A percentile compares a stretch with the other conserved stretches of the same genome.
Evolutionary conservation across 1,284 basidiomycete species (phyloP).

Genomic region (Ganoderma lingzhi): DNA sequence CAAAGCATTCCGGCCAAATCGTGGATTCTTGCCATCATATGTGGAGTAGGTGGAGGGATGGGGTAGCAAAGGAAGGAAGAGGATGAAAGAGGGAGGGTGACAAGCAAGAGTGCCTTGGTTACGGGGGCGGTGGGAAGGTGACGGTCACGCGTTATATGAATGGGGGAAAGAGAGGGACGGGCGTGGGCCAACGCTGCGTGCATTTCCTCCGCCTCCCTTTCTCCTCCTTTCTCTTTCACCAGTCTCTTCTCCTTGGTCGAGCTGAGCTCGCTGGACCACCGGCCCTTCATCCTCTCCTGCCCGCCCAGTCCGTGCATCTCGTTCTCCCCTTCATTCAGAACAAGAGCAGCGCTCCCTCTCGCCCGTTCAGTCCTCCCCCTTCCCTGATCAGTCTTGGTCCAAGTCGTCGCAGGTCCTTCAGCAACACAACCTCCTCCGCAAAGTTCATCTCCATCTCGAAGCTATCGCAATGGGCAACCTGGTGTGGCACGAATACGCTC

Average conservation of each 20-base stretch:
- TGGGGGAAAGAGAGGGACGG: slow-evolving; percentile 4
- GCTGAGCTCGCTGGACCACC: slow-evolving; percentile 60
- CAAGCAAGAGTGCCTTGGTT: slow-evolving; percentile 24
- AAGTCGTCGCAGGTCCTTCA: slow-evolving; percentile 31
- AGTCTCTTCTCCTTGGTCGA: slow-evolving; percentile 49
- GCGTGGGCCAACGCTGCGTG: slow-evolving; percentile 36
- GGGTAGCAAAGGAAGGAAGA: not conserved
- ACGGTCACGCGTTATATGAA: slow-evolving; percentile 34
- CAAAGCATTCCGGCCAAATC: not conserved
- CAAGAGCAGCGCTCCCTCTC: slow-evolving; percentile 44
- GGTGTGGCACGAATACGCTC: slow-evolving; percentile 84
- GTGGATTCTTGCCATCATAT: no score
- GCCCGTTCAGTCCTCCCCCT: slow-evolving; percentile 17
- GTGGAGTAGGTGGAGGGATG: not conserved
- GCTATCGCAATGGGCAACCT: slow-evolving; percentile 74
- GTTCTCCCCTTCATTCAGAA: slow-evolving; percentile 35
- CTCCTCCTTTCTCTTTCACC: slow-evolving; percentile 33
- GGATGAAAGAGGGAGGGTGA: slow-evolving; percentile 18
- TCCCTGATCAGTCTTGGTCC: slow-evolving; percentile 31
- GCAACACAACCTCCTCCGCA: slow-evolving; percentile 20
- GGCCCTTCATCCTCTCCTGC: slow-evolving; percentile 34
- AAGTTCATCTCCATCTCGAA: not conserved
- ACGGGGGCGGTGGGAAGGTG: slow-evolving; percentile 32
- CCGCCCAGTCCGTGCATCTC: slow-evolving; percentile 39
- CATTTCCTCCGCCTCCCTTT: slow-evolving; percentile 34